phyloP scores from a whole-genome alignment of 2,329 filamentous ascomycete genomes.

The Ophidiomyces ophidiicola region DNA sequence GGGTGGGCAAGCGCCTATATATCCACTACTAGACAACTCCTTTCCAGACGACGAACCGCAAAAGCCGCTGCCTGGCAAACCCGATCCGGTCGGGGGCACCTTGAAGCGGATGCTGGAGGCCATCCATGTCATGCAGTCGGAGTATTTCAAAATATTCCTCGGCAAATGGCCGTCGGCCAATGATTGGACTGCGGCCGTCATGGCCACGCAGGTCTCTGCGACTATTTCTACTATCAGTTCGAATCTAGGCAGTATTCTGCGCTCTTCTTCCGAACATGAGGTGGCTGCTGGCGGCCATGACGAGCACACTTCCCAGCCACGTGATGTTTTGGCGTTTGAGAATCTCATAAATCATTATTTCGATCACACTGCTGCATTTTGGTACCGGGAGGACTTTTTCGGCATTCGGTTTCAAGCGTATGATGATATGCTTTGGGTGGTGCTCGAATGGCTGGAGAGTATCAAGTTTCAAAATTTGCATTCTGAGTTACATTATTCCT shows the following conservation, averaged over 20 bases:
- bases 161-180: slow-evolving; percentile 77
- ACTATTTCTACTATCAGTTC: slow-evolving; percentile 57
- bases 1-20: slow-evolving; percentile 12
- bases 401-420: slow-evolving; percentile 65
- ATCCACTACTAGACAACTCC: slow-evolving; percentile 10
- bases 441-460: slow-evolving; percentile 77
- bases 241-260: slow-evolving; percentile 35
- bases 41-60: slow-evolving; percentile 14
- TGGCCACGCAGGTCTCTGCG: slow-evolving; percentile 66
- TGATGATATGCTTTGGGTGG: slow-evolving; percentile 93
- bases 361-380: slow-evolving; percentile 61
- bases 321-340: slow-evolving; percentile 44
- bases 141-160: slow-evolving; percentile 64
- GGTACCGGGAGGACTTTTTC: slow-evolving; percentile 75
- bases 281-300: slow-evolving; percentile 5
- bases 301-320: slow-evolving; percentile 15
- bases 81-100: slow-evolving; percentile 17
- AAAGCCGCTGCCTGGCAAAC: slow-evolving; percentile 17
- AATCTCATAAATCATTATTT: slow-evolving; percentile 79
- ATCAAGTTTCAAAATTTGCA: slow-evolving; percentile 66
- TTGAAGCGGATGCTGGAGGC: slow-evolving; percentile 44
- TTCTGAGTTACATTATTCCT: slow-evolving; percentile 47
- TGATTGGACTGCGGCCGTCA: slow-evolving; percentile 85
- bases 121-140: slow-evolving; percentile 61
- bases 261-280: slow-evolving; percentile 21